phyloP scores from a whole-genome alignment of 306 rosid genomes.

The Ochetophila trinervis region DNA sequence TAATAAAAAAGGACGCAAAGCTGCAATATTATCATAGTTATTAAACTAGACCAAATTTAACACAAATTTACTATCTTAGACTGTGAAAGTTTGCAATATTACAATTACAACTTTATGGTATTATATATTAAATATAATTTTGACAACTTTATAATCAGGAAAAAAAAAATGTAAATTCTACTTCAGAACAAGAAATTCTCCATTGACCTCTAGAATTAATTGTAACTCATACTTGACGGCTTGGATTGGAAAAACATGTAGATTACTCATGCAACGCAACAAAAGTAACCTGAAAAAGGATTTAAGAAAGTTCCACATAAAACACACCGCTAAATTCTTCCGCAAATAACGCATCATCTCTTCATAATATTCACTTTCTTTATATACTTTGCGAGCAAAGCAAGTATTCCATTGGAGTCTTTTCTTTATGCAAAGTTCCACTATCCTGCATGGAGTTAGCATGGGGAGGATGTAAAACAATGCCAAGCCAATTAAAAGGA shows the following conservation, averaged over 20 bases:
- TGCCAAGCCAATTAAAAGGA: neutral
- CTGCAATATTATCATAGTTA: neutral
- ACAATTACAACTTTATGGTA: neutral
- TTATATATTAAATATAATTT: neutral
- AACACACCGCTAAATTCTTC: slow-evolving; percentile 79
- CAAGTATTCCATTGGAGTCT: slow-evolving; percentile 78
- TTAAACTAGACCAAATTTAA: neutral
- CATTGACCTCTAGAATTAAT: neutral
- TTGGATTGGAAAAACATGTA: neutral
- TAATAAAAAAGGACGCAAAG: neutral
- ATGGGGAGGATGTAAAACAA: neutral
- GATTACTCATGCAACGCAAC: slow-evolving; percentile 17
- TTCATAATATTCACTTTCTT: slow-evolving; percentile 85
- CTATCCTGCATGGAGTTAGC: slow-evolving; percentile 53
- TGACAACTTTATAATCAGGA: neutral
- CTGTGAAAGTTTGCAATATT: neutral
- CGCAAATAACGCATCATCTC: slow-evolving; percentile 84
- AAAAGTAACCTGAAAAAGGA: slow-evolving; percentile 18
- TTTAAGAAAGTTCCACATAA: slow-evolving; percentile 23
- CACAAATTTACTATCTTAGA: neutral
- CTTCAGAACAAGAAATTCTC: neutral
- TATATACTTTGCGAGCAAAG: slow-evolving; percentile 71
- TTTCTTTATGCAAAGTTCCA: slow-evolving; percentile 82
- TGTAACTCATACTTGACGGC: neutral
- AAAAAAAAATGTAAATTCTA: neutral